Evolutionary conservation across 768 basidiomycete genomes (phyloP).

Genomic region (Mycena rebaudengoi): DNA sequence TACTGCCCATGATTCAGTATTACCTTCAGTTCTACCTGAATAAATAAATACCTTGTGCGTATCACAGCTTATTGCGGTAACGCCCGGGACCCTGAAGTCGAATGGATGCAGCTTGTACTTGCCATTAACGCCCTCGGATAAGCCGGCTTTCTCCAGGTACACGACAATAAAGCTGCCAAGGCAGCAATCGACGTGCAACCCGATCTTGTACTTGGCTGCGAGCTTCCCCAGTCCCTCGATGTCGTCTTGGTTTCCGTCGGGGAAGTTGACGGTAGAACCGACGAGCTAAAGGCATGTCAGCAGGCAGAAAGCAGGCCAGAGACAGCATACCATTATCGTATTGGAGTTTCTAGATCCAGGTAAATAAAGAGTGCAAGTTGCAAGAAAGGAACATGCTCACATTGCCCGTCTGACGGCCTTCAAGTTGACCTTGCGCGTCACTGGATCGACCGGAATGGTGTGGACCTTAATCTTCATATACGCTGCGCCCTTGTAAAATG

Average conservation of each 20-base stretch:
- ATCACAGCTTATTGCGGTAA: conserved; percentile 95
- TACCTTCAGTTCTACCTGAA: not conserved
- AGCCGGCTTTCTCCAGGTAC: conserved; percentile 84
- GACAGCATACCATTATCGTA: conserved; percentile 77
- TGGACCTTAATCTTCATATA: conserved; percentile 94
- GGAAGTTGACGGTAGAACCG: conserved; percentile 87
- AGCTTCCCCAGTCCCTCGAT: conserved; percentile 81
- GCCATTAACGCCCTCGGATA: conserved; percentile 65
- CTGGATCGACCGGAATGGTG: conserved; percentile 79
- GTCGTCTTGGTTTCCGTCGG: conserved; percentile 87
- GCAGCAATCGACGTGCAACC: conserved; percentile 95
- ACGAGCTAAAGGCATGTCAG: conserved; percentile 62
- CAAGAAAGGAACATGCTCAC: conserved; percentile 51
- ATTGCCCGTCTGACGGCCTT: conserved; percentile 86
- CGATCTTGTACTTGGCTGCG: conserved; percentile 78
- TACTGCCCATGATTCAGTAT: conserved; percentile 58
- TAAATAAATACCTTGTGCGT: conserved; percentile 78
- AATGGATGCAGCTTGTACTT: conserved; percentile 73
- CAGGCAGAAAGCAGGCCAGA: not conserved
- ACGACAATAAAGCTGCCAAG: conserved; percentile 94
- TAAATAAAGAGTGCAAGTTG: conserved; percentile 15
- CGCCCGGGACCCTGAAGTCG: conserved; percentile 91
- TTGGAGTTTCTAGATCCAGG: conserved; percentile 78
- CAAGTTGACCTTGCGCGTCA: conserved; percentile 82
- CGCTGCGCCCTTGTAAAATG: conserved; percentile 92